Conservation (phyloP, 2,329 filamentous ascomycete species). For the Hirsutella rhossiliensis region DNA sequence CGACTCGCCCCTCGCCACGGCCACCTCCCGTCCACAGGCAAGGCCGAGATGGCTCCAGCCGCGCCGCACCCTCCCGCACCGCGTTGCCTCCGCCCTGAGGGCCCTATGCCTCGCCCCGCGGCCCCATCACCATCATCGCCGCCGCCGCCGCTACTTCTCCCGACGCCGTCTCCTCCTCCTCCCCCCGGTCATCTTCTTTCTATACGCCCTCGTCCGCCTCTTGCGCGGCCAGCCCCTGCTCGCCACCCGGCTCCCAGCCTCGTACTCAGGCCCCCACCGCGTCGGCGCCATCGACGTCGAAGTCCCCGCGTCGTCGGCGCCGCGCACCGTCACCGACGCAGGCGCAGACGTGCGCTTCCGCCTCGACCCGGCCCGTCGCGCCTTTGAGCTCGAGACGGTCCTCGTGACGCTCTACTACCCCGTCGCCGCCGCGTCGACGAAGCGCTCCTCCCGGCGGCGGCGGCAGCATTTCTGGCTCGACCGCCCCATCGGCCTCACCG, state of each 20-base stretch:
- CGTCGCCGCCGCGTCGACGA: constrained; percentile 14
- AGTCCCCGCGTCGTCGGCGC: constrained; percentile 22
- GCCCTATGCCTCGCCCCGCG: no score
- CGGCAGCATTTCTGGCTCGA: constrained; percentile 32
- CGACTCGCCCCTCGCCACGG: constrained; percentile 3
- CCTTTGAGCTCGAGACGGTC: constrained; percentile 33
- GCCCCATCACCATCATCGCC: no score
- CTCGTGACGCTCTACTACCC: constrained; percentile 40
- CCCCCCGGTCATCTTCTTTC: no score
- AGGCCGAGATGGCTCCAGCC: background rate
- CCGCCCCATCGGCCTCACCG: constrained; percentile 28
- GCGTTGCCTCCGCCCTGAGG: no score
- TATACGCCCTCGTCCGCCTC: no score
- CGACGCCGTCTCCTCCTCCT: no score
- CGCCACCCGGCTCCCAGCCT: constrained; percentile 26
- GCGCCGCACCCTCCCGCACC: constrained; percentile 5
- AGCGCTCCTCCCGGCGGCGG: no score
- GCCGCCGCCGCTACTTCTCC: no score
- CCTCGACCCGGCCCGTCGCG: constrained; percentile 18
- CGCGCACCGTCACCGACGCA: constrained; percentile 18
- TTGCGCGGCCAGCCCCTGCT: constrained; percentile 28
- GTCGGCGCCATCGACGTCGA: constrained; percentile 37
- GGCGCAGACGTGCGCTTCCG: constrained; percentile 16
- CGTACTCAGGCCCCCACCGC: constrained; percentile 28
- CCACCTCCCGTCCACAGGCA: background rate